phyloP scores from a whole-genome alignment of 2,329 filamentous ascomycete genomes.

The Epichloe amarillans region DNA sequence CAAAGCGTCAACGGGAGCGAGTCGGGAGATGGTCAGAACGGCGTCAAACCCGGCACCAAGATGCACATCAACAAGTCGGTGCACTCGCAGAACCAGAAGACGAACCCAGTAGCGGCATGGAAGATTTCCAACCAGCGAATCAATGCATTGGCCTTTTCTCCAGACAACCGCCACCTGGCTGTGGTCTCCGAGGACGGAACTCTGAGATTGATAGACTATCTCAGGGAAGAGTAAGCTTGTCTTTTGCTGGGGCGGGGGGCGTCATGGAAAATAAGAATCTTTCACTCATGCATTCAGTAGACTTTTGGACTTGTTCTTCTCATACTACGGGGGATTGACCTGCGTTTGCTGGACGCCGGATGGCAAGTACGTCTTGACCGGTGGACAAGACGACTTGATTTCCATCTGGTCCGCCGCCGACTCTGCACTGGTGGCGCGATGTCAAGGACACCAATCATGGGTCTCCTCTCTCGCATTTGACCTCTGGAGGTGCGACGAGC shows the following conservation, averaged over 20 bases:
- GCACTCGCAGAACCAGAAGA: slow-evolving; percentile 84
- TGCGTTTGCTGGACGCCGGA: slow-evolving; percentile 98
- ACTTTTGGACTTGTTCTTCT: slow-evolving; percentile 73
- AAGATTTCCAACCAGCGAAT: slow-evolving; percentile 83
- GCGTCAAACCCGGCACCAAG: slow-evolving; percentile 23
- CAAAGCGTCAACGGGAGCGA: slow-evolving; percentile 53
- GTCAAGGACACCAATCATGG: slow-evolving; percentile 92
- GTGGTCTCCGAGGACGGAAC: slow-evolving; percentile 87
- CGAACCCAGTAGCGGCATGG: slow-evolving; percentile 86
- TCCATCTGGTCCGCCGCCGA: slow-evolving; percentile 91
- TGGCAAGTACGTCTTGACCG: slow-evolving; percentile 87
- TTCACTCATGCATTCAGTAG: slow-evolving; percentile 27
- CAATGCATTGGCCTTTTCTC: slow-evolving; percentile 85
- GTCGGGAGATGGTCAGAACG: slow-evolving; percentile 22
- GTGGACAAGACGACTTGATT: slow-evolving; percentile 89
- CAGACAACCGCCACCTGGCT: slow-evolving; percentile 74
- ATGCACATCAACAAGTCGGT: slow-evolving; percentile 82
- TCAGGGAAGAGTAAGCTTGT: slow-evolving; percentile 66
- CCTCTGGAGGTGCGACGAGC: slow-evolving; percentile 90
- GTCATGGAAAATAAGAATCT: neutral
- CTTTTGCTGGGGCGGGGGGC: neutral
- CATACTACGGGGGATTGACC: slow-evolving; percentile 90
- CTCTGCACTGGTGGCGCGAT: slow-evolving; percentile 72
- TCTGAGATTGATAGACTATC: slow-evolving; percentile 79
- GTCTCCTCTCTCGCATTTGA: slow-evolving; percentile 90